A percentile compares a stretch with the other conserved stretches of the same genome.
These are phyloP conservation scores for Saccharum officinarum DNA, from an alignment of 176 grass and related monocot species.

Conservation along the genomic window DNA sequence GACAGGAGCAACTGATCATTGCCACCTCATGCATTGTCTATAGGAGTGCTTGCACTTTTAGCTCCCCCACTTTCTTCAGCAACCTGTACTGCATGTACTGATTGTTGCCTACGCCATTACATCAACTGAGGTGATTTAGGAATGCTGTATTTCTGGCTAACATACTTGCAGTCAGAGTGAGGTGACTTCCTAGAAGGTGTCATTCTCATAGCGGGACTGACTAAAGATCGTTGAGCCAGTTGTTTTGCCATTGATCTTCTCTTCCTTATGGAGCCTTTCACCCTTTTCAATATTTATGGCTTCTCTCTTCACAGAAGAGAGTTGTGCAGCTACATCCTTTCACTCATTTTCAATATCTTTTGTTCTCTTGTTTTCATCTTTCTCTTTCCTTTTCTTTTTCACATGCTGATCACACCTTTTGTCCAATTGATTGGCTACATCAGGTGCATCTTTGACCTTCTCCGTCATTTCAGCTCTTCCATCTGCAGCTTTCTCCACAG, in stretches of 20 bases:
- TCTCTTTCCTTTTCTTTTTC: slow-evolving; percentile 38
- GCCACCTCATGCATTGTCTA: no score
- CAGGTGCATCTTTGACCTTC: slow-evolving; percentile 48
- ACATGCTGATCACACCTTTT: slow-evolving; percentile 46
- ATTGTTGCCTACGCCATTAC: slow-evolving; percentile 34
- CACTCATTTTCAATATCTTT: slow-evolving; percentile 49
- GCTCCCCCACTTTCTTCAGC: no score
- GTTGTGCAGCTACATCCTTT: slow-evolving; percentile 58
- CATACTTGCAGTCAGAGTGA: slow-evolving; percentile 56
- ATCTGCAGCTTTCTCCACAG: slow-evolving; percentile 52
- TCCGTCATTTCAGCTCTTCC: slow-evolving; percentile 58
- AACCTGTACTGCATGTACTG: no score
- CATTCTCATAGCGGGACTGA: slow-evolving; percentile 38
- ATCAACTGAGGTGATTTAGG: slow-evolving; percentile 46
- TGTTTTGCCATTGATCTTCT: slow-evolving; percentile 50
- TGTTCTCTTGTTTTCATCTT: slow-evolving; percentile 58
- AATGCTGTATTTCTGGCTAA: slow-evolving; percentile 56
- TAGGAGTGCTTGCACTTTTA: no score
- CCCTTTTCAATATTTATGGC: slow-evolving; percentile 43
- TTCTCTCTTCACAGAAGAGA: slow-evolving; percentile 48
- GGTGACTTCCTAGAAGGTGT: slow-evolving; percentile 35
- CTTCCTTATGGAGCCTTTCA: slow-evolving; percentile 42
- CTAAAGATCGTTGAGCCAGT: slow-evolving; percentile 39
- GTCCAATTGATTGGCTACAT: slow-evolving; percentile 47
- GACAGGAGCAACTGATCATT: no score